Conservation (phyloP, 805 yeast species). For the Sugiyamaella chiloensis region DNA sequence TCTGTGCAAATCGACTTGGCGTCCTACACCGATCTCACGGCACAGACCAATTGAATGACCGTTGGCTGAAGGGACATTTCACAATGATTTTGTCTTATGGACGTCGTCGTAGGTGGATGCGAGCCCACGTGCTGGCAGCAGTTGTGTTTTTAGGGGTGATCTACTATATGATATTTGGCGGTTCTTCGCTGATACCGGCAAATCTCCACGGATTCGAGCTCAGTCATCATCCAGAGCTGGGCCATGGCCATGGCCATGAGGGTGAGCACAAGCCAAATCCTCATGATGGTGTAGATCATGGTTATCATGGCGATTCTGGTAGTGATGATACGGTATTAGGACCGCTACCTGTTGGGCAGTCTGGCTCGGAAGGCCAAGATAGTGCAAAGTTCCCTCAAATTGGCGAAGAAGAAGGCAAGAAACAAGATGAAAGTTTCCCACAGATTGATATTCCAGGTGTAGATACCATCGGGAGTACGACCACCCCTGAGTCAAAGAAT, state of each 20-base stretch:
- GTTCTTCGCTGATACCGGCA: background rate
- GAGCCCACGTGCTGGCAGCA: background rate
- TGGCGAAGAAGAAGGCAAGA: too few relatives aligned
- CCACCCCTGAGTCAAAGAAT: too few relatives aligned
- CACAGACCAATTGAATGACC: too few relatives aligned
- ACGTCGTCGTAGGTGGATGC: background rate
- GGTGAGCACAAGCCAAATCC: background rate
- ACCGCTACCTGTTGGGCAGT: background rate
- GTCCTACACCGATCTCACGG: too few relatives aligned
- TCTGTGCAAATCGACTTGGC: too few relatives aligned
- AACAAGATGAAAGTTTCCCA: too few relatives aligned
- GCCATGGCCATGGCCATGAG: background rate
- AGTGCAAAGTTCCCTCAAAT: background rate
- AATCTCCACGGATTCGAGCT: too few relatives aligned
- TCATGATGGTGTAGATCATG: background rate
- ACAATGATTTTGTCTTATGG: conserved; percentile 1
- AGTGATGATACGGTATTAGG: background rate
- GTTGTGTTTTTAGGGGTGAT: background rate
- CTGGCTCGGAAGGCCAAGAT: background rate
- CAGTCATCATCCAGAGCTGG: too few relatives aligned
- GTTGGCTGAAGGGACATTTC: too few relatives aligned
- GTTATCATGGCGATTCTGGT: background rate
- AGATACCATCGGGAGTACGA: too few relatives aligned
- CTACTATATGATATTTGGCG: conserved; percentile 3
- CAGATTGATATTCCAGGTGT: too few relatives aligned